Base-by-base conservation (phyloP, 106 monocot species). In the Platanthera zijinensis region DNA sequence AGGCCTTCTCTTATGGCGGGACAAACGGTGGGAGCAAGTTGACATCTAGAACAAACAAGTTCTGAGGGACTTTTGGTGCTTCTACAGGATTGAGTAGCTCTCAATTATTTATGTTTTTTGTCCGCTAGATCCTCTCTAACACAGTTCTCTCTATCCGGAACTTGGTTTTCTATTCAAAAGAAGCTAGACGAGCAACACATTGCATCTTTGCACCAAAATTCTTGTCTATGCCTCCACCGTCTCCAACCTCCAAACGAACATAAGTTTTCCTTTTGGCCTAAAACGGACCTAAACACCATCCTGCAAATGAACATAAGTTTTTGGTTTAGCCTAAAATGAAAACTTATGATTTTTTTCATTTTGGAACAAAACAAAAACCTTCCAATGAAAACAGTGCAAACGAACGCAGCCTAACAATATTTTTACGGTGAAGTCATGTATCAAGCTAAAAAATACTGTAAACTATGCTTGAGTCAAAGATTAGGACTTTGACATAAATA, bases 11-110 rank as follows among this genome's bases (percentile, higher is more conserved):
- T 72, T 85, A 85, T 75, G 84, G 69, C 48, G 71, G 76, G 52
- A 52, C 73, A 54, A 93, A 89, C 79, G 96, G 96, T 15, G 86
- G 80, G 10, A 86, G 78, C 50, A 86, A 83, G 76, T 84, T 61
- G 11, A 84, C 49, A 0, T 84, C 87, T 2, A 90, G 86, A 46
- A 89, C 83, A 74, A 85, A 76, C 53, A 85, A 86, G 85, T 74
- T 83, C 12, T 89, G 83, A 50, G 93, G 93, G 57, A 78, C 81
- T 0, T 14, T 84, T 17, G 72, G 71, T 19, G 71, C 84, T 15
- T 82, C 86, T 3, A 57, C 51, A 14, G 86, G 88, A 77, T 80
- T 79, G 17, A 67, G 80, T 57, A 68, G 82, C 13, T 80, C 83
- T 69, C 72, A 81, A 8, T 67, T 72, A 54, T n/a, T 49, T 83